These are phyloP conservation scores for Datisca glomerata DNA, from an alignment of 306 rosid genomes.

Conservation along the genomic window DNA sequence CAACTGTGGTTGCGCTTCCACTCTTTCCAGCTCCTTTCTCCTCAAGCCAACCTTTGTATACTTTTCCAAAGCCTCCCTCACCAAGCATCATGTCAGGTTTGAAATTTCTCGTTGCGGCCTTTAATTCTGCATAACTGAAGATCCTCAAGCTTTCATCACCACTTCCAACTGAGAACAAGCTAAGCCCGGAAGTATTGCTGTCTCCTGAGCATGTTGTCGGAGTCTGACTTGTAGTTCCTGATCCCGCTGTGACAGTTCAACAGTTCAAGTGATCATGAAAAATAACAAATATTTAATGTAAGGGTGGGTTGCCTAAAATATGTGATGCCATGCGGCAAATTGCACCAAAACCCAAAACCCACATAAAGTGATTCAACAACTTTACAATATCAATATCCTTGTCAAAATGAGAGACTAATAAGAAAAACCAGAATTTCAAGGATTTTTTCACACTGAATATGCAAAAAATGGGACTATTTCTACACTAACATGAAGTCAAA, in stretches of 20 bases:
- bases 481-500: neutral
- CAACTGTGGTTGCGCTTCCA: slow-evolving; percentile 48
- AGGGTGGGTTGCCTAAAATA: no score
- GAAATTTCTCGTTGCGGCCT: slow-evolving; percentile 67
- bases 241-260: slow-evolving; percentile 27
- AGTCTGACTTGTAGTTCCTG: slow-evolving; percentile 39
- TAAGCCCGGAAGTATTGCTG: slow-evolving; percentile 31
- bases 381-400: no score
- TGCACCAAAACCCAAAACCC: no score
- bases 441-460: no score
- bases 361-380: neutral
- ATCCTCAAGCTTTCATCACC: slow-evolving; percentile 44
- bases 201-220: slow-evolving; percentile 37
- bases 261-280: no score
- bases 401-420: no score
- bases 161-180: slow-evolving; percentile 50
- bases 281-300: no score
- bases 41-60: slow-evolving; percentile 89
- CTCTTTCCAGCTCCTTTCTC: slow-evolving; percentile 38
- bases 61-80: slow-evolving; percentile 94
- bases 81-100: slow-evolving; percentile 70
- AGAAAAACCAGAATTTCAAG: no score
- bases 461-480: no score
- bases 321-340: no score
- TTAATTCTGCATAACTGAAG: slow-evolving; percentile 62